phyloP scores from a whole-genome alignment of 805 yeast species.

The Ogataea philodendri region DNA sequence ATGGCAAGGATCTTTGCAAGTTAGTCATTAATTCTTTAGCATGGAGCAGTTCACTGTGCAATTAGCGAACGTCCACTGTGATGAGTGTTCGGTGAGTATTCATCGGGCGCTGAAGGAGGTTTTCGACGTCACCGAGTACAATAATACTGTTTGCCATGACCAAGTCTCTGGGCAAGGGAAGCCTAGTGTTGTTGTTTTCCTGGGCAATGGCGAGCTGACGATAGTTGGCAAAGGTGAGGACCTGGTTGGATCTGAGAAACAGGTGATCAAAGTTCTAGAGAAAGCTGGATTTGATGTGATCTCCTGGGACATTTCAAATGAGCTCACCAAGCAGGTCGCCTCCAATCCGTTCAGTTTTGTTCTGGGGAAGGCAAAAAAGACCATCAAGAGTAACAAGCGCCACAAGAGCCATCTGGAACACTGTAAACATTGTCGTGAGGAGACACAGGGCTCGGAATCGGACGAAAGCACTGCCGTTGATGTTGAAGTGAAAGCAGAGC shows the following conservation, averaged over 20 bases:
- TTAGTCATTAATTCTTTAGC: neutral
- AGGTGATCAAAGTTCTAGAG: conserved; percentile 30
- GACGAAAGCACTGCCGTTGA: conserved; percentile 28
- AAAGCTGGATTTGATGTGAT: conserved; percentile 38
- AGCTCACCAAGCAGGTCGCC: conserved; percentile 8
- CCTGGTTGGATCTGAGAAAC: conserved; percentile 25
- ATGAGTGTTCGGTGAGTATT: conserved; percentile 46
- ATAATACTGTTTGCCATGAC: conserved; percentile 11
- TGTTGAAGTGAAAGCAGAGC: conserved; percentile 22
- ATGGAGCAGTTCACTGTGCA: conserved; percentile 27
- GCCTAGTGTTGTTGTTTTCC: conserved; percentile 21
- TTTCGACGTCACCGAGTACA: conserved; percentile 21
- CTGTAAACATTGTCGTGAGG: conserved; percentile 42
- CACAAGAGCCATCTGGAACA: conserved; percentile 38
- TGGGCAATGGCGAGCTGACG: conserved; percentile 31
- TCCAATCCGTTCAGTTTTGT: conserved; percentile 19
- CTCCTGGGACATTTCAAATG: conserved; percentile 16
- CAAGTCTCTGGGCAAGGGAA: conserved; percentile 1
- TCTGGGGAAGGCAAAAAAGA: conserved; percentile 11
- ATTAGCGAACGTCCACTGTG: conserved; percentile 54
- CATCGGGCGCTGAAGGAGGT: conserved; percentile 27
- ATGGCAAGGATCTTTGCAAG: too few relatives aligned
- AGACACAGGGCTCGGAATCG: conserved; percentile 16
- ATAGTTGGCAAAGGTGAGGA: conserved; percentile 26
- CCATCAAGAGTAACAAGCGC: conserved; percentile 10